Conservation (phyloP, 495 filamentous ascomycete species). For the Friedmanniomyces simplex region DNA sequence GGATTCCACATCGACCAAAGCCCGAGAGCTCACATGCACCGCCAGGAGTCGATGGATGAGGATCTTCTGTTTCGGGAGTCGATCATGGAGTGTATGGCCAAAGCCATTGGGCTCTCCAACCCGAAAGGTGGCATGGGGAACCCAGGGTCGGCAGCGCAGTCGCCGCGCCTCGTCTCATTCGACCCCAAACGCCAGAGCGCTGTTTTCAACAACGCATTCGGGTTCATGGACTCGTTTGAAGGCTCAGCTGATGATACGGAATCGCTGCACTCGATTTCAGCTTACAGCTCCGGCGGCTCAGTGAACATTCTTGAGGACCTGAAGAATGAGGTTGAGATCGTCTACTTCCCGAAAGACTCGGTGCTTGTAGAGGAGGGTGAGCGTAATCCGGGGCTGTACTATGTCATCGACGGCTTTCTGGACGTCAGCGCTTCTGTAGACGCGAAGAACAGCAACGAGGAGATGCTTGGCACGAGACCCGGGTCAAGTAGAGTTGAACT, state of each 20-base stretch:
- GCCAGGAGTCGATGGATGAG: constrained; percentile 68
- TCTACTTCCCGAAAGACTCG: constrained; percentile 89
- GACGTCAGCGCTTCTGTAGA: constrained; percentile 72
- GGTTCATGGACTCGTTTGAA: constrained; percentile 86
- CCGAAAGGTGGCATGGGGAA: constrained; percentile 46
- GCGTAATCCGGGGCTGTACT: constrained; percentile 90
- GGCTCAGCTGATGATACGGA: constrained; percentile 75
- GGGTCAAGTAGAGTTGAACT: background rate
- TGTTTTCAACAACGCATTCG: constrained; percentile 83
- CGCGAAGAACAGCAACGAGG: constrained; percentile 30
- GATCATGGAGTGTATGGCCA: constrained; percentile 90
- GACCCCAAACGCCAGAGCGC: constrained; percentile 78
- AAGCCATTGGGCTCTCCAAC: constrained; percentile 74
- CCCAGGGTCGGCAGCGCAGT: constrained; percentile 66
- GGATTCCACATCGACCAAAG: constrained; percentile 41
- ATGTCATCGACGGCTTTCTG: constrained; percentile 93
- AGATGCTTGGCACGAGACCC: constrained; percentile 27
- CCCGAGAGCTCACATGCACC: constrained; percentile 44
- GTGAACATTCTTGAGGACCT: constrained; percentile 58
- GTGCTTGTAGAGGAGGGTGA: constrained; percentile 97
- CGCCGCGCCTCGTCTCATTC: constrained; percentile 74
- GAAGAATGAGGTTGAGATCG: constrained; percentile 89
- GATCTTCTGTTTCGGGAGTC: constrained; percentile 80
- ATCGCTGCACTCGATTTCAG: constrained; percentile 64
- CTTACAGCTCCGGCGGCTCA: constrained; percentile 42